Base-by-base conservation (phyloP, 805 yeast species). In the Wickerhamiella occidentalis region DNA sequence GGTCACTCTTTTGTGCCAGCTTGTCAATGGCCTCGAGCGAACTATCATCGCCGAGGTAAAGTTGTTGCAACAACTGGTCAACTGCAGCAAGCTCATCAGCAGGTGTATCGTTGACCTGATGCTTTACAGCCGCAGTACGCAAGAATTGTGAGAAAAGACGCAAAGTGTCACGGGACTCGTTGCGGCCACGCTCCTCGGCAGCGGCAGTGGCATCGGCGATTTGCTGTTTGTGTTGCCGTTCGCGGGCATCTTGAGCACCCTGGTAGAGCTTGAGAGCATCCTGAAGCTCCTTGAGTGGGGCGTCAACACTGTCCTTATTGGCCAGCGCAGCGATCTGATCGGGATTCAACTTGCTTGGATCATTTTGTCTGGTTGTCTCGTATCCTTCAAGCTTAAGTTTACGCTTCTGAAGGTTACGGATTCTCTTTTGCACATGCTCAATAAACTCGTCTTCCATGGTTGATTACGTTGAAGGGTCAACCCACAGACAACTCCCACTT, bases 361-460 rank as follows among this genome's bases (percentile, higher is more conserved):
- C 60, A 7, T 51, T 48, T 28, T 61, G 61, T 17, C 58, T 59
- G 23, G 58, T 52, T 48, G 58, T 61, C 48, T 60, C 64, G 55
- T 64, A 64, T 46, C 61, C 60, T 52, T 66, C 70, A 29, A 66
- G 59, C 37, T 58, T 56, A 49, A 52, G 56, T 55, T 64, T 64
- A 38, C 68, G 60, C 52, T 66, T 66, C 45, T 56, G 62, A 15
- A 66, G 57, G 52, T 66, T 66, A 36, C 69, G 66, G 43, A 65
- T 56, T 5, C 69, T 63, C 53, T 61, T 61, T 38, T 58, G 60
- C 17, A 52, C 23, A 44, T 52, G 56, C 40, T 54, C 58, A 13
- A 38, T 38, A 17, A 53, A 52, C 22, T 51, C 55, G 49, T 54
- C 58, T 44, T 46, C 50, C 54, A 51, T 51, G 29, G 18, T 28